Base-by-base conservation (phyloP, 352 stramenopile species). In the Phytophthora idaei region DNA sequence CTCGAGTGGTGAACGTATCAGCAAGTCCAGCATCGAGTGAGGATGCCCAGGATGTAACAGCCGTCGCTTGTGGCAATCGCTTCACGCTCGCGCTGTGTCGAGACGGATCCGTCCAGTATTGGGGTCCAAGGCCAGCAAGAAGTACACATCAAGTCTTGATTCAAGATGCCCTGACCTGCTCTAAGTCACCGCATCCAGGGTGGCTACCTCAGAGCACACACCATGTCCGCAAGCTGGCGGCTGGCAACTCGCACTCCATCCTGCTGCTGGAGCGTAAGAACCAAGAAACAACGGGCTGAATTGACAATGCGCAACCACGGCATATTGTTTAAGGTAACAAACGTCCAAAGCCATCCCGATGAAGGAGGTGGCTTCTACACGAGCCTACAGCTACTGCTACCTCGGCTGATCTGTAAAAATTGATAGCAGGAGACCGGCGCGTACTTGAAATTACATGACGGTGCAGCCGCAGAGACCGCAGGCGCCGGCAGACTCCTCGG, bases 381-480 rank as follows among this genome's bases (percentile, higher is more conserved):
- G 39, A 61, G 53, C 32, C 34, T 61, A 64, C 32, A 32, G 39
- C 50, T 67, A 58, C 15, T 63, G n/a, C 60, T 73, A 66, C 36
- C 54, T 61, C 66, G 61, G 41, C 41, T 34, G 27, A 50, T 3
- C 60, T 59, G 28, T 53, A 39, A 72, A 67, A 67, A 68, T n/a
- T 12, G 29, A 11, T 47, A 25, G 10, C 8, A 32, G 14, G n/a
- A 15, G 39, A 36, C 57, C 46, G 17, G 27, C 36, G 50, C 21
- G 57, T 21, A 27, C 27, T 47, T 41, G 17, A n/a, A 41, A 46
- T 85, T 88, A 92, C 80, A 90, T 88, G 62, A 90, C 73, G 36
- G 63, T 66, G 68, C 84, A 92, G 51, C 74, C 74, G 51, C 74
- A 84, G 21, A 78, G 50, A 8, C 79, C 80, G 56, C 85, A 89